A percentile compares a stretch with the other conserved stretches of the same genome.
phyloP scores from a whole-genome alignment of 208 protist genomes.

The Balamuthia mandrillaris region DNA sequence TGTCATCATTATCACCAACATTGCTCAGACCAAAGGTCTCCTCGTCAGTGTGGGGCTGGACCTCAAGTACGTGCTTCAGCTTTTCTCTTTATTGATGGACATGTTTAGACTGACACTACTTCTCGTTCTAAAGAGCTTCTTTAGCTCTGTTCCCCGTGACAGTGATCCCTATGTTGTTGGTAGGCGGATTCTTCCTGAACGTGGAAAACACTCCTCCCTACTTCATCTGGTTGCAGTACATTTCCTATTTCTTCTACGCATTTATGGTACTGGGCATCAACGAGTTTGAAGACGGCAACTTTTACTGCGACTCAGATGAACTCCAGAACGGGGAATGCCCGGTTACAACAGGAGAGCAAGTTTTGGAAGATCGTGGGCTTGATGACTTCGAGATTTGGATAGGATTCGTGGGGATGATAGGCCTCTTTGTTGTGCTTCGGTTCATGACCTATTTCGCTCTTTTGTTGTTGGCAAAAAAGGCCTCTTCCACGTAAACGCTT shows the following conservation, averaged over 20 bases:
- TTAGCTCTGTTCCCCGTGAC: neutral
- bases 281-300: neutral
- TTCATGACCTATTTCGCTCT: conserved; percentile 11
- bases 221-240: conserved; percentile 43
- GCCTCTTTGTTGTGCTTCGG: neutral
- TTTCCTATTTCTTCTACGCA: conserved; percentile 45
- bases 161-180: conserved; percentile 34
- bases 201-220: conserved; percentile 27
- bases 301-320: neutral
- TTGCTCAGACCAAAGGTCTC: conserved; percentile 37
- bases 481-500: neutral
- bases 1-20: neutral
- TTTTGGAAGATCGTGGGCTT: neutral
- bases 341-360: neutral
- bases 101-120: neutral
- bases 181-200: conserved; percentile 37
- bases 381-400: conserved; percentile 23
- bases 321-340: neutral
- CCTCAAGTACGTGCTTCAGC: neutral
- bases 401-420: neutral
- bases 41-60: conserved; percentile 38
- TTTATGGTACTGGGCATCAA: conserved; percentile 35
- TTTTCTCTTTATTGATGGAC: neutral
- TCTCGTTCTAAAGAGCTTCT: neutral
- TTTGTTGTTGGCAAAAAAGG: neutral